Evolutionary conservation across 371 early-diverging fungal species (phyloP), one percentile per base, ranked within the genome.

Genomic region (Mortierella sp.): DNA sequence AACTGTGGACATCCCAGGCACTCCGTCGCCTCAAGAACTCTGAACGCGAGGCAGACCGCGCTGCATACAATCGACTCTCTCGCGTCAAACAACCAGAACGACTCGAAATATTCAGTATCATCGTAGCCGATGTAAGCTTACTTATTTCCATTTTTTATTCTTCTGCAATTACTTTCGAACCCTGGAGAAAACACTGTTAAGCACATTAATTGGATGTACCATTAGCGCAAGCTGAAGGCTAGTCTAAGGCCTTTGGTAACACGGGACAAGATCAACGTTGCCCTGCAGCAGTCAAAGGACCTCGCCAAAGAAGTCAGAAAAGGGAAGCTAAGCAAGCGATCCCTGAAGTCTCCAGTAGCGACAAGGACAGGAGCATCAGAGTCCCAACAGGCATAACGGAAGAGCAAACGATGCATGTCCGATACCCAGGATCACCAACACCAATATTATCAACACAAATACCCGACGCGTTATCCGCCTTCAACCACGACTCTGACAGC

Each of bases 1-100:
- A 11, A 24, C 68, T 68, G 6, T 68, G 68, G 68, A 68, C 68
- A 21, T 68, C 68, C 10, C 68, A 68, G 68, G 43, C 68, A 41
- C 35, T 68, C 41, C 68, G 43, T 3, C 43, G 43, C 8, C 68
- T 68, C 21, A 68, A 41, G 24, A 38, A 68, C 43, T 68, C 68
- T 38, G 43, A 38, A 68, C 68, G 68, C 41, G 68, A 68, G 24
- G 68, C 41, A 5, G 43, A 41, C 38, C 43, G 68, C 68, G 43
- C 43, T 24, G 38, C 68, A 68, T 41, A 68, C 68, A 68, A 38
- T 38, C 68, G 68, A 18, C 68, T 68, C 24, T 68, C 68, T 8
- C 68, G 41, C 41, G 35, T 68, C 43, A 41, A 68, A 21, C 68
- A 41, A 18, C 68, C 43, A 4, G 43, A 68, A 8, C 38, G 68